Evolutionary conservation across 345 rosid species (phyloP), one percentile per base, ranked within the genome.

Genomic region (Bretschneidera sinensis): DNA sequence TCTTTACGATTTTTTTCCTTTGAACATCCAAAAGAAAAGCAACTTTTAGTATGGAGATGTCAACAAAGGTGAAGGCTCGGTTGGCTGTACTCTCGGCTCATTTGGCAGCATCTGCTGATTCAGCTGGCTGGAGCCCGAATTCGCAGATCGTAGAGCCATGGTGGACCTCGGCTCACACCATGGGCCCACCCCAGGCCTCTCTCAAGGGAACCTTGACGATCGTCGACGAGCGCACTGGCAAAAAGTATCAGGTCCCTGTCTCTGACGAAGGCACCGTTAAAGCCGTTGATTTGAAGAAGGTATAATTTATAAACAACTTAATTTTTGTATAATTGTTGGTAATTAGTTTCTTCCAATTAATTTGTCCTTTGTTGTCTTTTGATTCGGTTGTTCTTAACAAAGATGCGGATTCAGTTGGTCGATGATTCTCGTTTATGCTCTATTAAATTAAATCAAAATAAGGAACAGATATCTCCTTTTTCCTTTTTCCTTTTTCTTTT

Each of bases 211-310:
- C 70, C 0, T 59, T 94, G 60, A 76, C 84, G 49, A 53, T 94
- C 59, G 63, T 86, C 57, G 97, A 94, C 74, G 97, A 94, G 33
- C 79, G 92, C 21, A 86, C 85, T 6, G 92, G 91, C 0, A 79
- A 84, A 59, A 85, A 69, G 31, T 85, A 94, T 62, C 78, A 75
- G 72, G 35, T 90, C 21, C 78, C 74, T 20, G 80, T 88, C 4
- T 78, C 96, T 34, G 65, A 76, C 3, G 76, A 86, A 48, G 97
- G 92, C 73, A 80, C 97, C 28, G 71, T 88, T 20, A 94, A 78
- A 79, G 85, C 97, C 59, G 52, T 85, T 62, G 95, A 94, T 76
- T 70, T 94, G 39, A 94, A 88, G 70, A 86, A 85, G 96, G 99
- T 91, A 60, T 22, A 4, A 5, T 39, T 39, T 39, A 1, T 39